A percentile compares a stretch with the other conserved stretches of the same genome.
Evolutionary conservation across 805 yeast genomes (phyloP).

Genomic region (Ogataea trehalophila): DNA sequence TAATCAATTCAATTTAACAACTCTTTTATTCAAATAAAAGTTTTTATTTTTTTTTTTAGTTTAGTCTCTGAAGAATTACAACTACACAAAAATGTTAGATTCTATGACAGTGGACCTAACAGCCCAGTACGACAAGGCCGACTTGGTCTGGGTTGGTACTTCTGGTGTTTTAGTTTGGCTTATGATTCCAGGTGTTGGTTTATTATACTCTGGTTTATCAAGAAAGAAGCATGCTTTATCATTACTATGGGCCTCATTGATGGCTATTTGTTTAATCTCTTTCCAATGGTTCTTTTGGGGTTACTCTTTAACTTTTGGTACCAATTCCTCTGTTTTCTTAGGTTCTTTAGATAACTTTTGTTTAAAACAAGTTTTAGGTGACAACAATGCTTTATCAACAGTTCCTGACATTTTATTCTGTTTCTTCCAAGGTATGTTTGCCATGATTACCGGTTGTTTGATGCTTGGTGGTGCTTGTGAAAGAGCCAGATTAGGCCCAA

Average conservation of each 20-base stretch:
- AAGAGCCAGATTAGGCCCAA: constrained; percentile 92
- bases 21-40: no score
- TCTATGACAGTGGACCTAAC: constrained; percentile 70
- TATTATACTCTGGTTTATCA: constrained; percentile 87
- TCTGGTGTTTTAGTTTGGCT: constrained; percentile 85
- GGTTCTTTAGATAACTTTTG: constrained; percentile 83
- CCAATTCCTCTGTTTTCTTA: constrained; percentile 51
- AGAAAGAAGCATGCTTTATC: constrained; percentile 96
- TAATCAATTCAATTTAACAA: no score
- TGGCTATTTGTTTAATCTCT: constrained; percentile 75
- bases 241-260: constrained; percentile 87
- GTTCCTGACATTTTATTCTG: constrained; percentile 91
- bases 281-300: constrained; percentile 99
- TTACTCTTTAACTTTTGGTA: constrained; percentile 75
- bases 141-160: constrained; percentile 81
- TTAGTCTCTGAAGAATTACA: no score
- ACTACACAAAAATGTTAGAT: constrained; percentile 23
- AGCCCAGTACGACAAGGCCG: constrained; percentile 62
- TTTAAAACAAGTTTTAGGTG: constrained; percentile 76
- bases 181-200: constrained; percentile 95
- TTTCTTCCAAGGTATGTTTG: constrained; percentile 96
- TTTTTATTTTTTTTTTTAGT: no score
- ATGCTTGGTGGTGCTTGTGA: constrained; percentile 98
- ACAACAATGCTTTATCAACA: constrained; percentile 58
- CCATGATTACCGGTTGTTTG: constrained; percentile 85